Conservation (phyloP, 345 rosid species). For the Dipteronia sinensis region DNA sequence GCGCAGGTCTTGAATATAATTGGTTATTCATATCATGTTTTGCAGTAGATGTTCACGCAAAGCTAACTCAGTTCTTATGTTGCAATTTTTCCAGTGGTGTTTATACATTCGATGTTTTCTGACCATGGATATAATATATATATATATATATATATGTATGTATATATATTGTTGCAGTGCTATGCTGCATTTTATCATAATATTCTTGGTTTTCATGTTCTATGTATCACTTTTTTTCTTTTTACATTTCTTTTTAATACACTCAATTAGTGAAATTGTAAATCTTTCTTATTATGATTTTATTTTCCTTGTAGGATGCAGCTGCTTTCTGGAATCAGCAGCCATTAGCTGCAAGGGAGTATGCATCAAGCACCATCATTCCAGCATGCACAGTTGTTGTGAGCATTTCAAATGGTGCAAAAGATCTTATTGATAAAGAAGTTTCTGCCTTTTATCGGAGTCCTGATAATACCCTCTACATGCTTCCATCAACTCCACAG, state of each 20-base stretch:
- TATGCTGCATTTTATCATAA: slow-evolving; percentile 1
- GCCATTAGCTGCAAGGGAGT: slow-evolving; percentile 82
- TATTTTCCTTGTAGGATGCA: slow-evolving; percentile 62
- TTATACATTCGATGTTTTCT: neutral
- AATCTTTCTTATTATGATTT: neutral
- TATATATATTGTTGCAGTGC: neutral
- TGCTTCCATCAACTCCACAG: slow-evolving; percentile 97
- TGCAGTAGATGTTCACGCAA: neutral
- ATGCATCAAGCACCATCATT: slow-evolving; percentile 78
- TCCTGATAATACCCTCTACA: slow-evolving; percentile 84
- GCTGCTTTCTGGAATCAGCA: slow-evolving; percentile 89
- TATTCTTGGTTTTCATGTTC: neutral
- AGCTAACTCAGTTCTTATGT: neutral
- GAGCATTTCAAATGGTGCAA: slow-evolving; percentile 72
- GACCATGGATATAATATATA: neutral
- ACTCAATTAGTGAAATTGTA: neutral
- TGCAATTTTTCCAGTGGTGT: neutral
- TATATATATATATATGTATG: too few species aligned
- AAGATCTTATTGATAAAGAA: slow-evolving; percentile 78
- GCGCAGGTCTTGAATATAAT: neutral
- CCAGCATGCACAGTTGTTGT: slow-evolving; percentile 76
- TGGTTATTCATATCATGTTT: neutral
- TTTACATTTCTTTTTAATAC: neutral
- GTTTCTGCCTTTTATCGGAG: slow-evolving; percentile 80
- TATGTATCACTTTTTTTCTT: neutral